phyloP scores from a whole-genome alignment of 108 stramenopile genomes.

The Nitzschia sp. region DNA sequence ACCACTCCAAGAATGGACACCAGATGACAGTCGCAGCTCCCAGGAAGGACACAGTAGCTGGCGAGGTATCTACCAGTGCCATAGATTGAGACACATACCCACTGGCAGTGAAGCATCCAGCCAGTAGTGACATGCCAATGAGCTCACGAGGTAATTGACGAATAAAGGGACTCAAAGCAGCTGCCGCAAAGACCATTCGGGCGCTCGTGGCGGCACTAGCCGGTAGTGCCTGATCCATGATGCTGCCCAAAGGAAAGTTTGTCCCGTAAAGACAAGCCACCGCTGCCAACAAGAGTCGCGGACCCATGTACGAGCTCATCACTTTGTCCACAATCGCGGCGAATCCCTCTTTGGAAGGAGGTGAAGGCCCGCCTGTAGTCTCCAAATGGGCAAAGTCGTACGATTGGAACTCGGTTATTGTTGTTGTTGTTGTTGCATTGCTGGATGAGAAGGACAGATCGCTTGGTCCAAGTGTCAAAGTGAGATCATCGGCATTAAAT shows the following conservation, averaged over 20 bases:
- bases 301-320: slow-evolving; percentile 27
- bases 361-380: not conserved
- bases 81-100: slow-evolving; percentile 67
- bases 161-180: slow-evolving; percentile 66
- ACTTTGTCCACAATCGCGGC: not conserved
- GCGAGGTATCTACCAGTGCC: slow-evolving; percentile 52
- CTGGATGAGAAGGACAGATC: not conserved
- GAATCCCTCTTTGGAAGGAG: not conserved
- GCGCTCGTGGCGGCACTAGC: slow-evolving; percentile 57
- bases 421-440: no score
- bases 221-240: slow-evolving; percentile 70
- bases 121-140: slow-evolving; percentile 28
- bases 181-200: slow-evolving; percentile 54
- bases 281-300: slow-evolving; percentile 46
- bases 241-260: slow-evolving; percentile 67
- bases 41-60: slow-evolving; percentile 62
- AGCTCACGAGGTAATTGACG: slow-evolving; percentile 41
- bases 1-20: slow-evolving; percentile 49
- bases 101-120: slow-evolving; percentile 55
- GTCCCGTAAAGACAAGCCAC: slow-evolving; percentile 63
- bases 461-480: not conserved
- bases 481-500: not conserved
- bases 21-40: slow-evolving; percentile 61
- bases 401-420: no score
- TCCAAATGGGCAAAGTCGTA: not conserved